Percentiles rank a stretch among this genome's conserved stretches.
These are phyloP conservation scores for Neurospora terricola DNA, from an alignment of 495 filamentous ascomycete species.

Conservation along the genomic window DNA sequence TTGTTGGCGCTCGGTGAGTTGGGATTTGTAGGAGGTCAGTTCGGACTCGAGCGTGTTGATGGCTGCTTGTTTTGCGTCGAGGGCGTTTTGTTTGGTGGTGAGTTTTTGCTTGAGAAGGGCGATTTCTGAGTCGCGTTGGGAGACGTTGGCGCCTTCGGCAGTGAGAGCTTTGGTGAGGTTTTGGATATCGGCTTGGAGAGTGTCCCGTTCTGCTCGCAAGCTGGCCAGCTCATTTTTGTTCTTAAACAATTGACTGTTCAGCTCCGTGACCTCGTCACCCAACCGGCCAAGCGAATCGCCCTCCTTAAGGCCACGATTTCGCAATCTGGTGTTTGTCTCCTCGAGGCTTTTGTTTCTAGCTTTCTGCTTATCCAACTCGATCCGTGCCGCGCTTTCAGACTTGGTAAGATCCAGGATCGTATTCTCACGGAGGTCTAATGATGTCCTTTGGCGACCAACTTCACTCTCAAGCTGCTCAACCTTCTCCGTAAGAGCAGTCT, in stretches of 20 bases:
- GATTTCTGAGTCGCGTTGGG: not conserved
- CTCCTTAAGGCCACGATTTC: not conserved
- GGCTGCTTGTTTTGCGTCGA: not conserved
- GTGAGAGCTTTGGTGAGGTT: not conserved
- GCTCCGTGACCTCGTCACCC: not conserved
- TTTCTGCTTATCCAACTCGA: not conserved
- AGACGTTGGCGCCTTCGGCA: not conserved
- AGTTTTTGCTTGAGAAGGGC: not conserved
- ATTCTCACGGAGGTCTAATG: not conserved
- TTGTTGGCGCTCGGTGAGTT: not conserved
- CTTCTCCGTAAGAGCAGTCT: not conserved
- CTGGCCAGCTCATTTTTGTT: not conserved
- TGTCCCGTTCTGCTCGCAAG: not conserved
- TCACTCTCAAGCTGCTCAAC: not conserved
- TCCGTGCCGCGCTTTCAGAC: not conserved
- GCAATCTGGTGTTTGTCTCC: not conserved
- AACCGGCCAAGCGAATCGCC: not conserved
- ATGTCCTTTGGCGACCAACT: not conserved
- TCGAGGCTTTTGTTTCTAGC: not conserved
- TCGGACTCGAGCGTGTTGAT: not conserved
- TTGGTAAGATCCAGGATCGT: not conserved
- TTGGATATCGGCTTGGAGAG: not conserved
- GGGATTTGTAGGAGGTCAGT: not conserved
- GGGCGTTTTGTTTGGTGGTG: not conserved
- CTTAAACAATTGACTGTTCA: too few relatives aligned